These are phyloP conservation scores for Jamesozyma lodderae DNA, from an alignment of 805 yeast species.

Conservation along the genomic window DNA sequence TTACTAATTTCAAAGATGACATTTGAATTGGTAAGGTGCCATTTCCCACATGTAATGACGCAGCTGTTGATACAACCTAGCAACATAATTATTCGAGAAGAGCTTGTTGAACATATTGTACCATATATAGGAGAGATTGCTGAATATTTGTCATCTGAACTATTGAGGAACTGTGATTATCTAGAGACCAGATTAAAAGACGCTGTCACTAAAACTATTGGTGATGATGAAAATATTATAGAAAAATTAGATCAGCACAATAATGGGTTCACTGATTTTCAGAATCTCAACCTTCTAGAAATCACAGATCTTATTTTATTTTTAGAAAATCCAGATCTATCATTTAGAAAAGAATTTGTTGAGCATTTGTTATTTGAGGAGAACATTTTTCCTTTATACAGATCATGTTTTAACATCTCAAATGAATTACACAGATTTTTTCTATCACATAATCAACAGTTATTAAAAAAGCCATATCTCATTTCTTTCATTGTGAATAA, in stretches of 20 bases:
- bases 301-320: conserved; percentile 48
- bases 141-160: conserved; percentile 7
- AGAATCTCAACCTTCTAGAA: conserved; percentile 30
- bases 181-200: conserved; percentile 2
- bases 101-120: conserved; percentile 11
- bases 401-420: conserved; percentile 31
- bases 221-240: conserved; percentile 2
- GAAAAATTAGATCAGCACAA: conserved; percentile 6
- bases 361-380: conserved; percentile 59
- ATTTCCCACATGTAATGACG: conserved; percentile 10
- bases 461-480: conserved; percentile 31
- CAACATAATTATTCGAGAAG: neutral
- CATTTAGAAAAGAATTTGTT: conserved; percentile 52
- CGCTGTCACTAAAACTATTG: conserved; percentile 1
- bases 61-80: conserved; percentile 10
- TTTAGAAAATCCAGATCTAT: conserved; percentile 45
- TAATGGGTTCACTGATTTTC: conserved; percentile 1
- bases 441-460: conserved; percentile 6
- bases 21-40: conserved; percentile 8
- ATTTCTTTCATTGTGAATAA: conserved; percentile 30
- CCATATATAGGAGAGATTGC: conserved; percentile 7
- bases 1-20: conserved; percentile 7
- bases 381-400: conserved; percentile 41
- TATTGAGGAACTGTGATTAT: conserved; percentile 11
- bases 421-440: conserved; percentile 22